Evolutionary conservation across 2,329 filamentous ascomycete species (phyloP), one percentile per base, ranked within the genome.

Genomic region (Fusarium verrucosum): DNA sequence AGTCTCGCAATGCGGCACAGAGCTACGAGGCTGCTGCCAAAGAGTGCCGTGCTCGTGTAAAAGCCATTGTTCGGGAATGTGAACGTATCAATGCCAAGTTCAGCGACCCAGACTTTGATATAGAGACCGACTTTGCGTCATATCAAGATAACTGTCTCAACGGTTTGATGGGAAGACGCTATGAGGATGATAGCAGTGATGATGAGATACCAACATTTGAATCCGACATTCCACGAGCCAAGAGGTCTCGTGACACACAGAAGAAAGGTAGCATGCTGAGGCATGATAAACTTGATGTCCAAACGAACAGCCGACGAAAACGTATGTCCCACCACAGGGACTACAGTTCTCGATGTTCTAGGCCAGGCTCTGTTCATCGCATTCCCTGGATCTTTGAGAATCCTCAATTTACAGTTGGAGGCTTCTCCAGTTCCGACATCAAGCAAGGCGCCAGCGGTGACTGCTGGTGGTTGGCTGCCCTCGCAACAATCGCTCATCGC

Each of bases 381-480:
- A 64, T 82, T 13, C 77, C 79, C 50, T 80, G 78, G 77, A 76
- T 80, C 54, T 80, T 81, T 37, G 77, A 79, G 40, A 73, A 72
- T 10, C 78, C 78, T 0, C 74, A 76, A 41, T 81, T 80, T 54
- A 78, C 74, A 16, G 64, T 78, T n/a, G 74, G 76, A 25, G 77
- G 77, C 14, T 81, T 73, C 59, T 76, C 77, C 11, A 73, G 75
- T 37, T 76, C 78, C 1, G 79, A 81, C 33, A 77, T 81, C 59
- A 78, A 78, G 63, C 79, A 81, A 53, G 79, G 79, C 19, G 61
- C 60, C 10, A 83, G 84, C 62, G 89, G 89, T 2, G 88, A 92
- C 72, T 92, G 89, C 75, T 92, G 89, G 89, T 87, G 90, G 73
- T 81, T 92, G 72, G 88, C 89, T 6, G 88, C 88, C 1, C 76